These are phyloP conservation scores for Tephrocybe sp. DNA, from an alignment of 768 basidiomycete genomes.

Conservation along the genomic window DNA sequence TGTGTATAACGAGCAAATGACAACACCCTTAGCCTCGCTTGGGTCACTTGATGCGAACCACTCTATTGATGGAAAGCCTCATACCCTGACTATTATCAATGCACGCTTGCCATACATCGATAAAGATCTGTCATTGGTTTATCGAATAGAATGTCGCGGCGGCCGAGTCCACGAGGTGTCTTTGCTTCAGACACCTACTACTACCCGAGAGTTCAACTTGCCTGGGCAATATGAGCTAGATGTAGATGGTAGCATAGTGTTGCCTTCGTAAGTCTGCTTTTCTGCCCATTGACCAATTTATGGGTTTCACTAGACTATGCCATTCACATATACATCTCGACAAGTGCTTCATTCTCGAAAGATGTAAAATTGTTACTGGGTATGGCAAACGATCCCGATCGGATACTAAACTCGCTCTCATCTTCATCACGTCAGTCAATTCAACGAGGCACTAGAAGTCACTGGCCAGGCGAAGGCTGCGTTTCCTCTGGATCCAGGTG, in stretches of 20 bases:
- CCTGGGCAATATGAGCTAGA: slow-evolving; percentile 15
- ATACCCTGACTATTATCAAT: slow-evolving; percentile 18
- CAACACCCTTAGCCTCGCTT: not conserved
- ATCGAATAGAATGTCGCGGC: slow-evolving; percentile 27
- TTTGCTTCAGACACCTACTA: slow-evolving; percentile 5
- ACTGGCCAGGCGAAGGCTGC: slow-evolving; percentile 49
- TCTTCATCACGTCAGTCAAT: slow-evolving; percentile 36
- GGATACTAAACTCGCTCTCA: not conserved
- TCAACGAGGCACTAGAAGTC: slow-evolving; percentile 51
- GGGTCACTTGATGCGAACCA: slow-evolving; percentile 1
- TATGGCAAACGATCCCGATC: slow-evolving; percentile 24
- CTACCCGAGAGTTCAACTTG: not conserved
- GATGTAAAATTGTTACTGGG: slow-evolving; percentile 53
- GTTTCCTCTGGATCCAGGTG: slow-evolving; percentile 40
- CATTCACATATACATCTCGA: slow-evolving; percentile 68
- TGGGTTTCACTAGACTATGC: slow-evolving; percentile 36
- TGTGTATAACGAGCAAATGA: not conserved
- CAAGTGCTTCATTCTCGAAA: slow-evolving; percentile 63
- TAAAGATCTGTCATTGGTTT: slow-evolving; percentile 22
- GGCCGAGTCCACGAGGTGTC: slow-evolving; percentile 24
- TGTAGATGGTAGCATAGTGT: slow-evolving; percentile 29
- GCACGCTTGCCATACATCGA: slow-evolving; percentile 29
- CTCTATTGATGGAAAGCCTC: not conserved
- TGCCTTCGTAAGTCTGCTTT: slow-evolving; percentile 31
- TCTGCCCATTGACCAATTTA: slow-evolving; percentile 7